These are phyloP conservation scores for Xylogone sp. DNA, from an alignment of 2,329 filamentous ascomycete species.

Conservation along the genomic window DNA sequence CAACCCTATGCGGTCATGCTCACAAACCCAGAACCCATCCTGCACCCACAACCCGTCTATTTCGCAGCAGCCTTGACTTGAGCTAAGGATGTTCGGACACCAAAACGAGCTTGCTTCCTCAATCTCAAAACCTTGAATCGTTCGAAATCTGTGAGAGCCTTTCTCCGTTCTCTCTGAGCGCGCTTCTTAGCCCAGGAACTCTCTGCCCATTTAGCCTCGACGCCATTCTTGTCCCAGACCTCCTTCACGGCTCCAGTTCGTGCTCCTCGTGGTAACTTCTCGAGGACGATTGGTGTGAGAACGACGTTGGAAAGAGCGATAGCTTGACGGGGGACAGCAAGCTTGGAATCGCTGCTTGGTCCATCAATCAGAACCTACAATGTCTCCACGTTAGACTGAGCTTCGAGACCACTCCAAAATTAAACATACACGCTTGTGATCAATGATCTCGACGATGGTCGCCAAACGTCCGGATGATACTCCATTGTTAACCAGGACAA, in stretches of 20 bases:
- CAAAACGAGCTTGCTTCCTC: constrained; percentile 99
- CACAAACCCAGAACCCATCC: constrained; percentile 36
- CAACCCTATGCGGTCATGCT: constrained; percentile 48
- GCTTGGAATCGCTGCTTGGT: constrained; percentile 75
- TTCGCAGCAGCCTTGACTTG: constrained; percentile 85
- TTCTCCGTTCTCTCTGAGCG: constrained; percentile 79
- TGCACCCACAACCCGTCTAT: constrained; percentile 29
- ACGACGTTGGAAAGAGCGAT: constrained; percentile 78
- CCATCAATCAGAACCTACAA: constrained; percentile 91
- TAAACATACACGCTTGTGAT: constrained; percentile 97
- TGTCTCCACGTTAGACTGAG: constrained; percentile 7
- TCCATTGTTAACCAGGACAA: constrained; percentile 81
- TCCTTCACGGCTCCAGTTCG: constrained; percentile 81
- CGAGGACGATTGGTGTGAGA: constrained; percentile 85
- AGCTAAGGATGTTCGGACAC: constrained; percentile 93
- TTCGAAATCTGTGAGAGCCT: constrained; percentile 95
- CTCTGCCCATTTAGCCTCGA: constrained; percentile 90
- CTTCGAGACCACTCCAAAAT: constrained; percentile 4
- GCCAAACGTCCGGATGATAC: constrained; percentile 86
- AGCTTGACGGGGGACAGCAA: constrained; percentile 82
- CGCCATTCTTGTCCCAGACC: constrained; percentile 85
- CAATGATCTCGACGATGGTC: constrained; percentile 97
- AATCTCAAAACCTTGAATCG: constrained; percentile 99
- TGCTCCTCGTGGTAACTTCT: constrained; percentile 79
- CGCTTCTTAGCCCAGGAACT: constrained; percentile 94